Percentiles rank a stretch among this genome's conserved stretches.
Conservation (phyloP, 2,329 filamentous ascomycete genomes). For the Herpotrichia juniperi region DNA sequence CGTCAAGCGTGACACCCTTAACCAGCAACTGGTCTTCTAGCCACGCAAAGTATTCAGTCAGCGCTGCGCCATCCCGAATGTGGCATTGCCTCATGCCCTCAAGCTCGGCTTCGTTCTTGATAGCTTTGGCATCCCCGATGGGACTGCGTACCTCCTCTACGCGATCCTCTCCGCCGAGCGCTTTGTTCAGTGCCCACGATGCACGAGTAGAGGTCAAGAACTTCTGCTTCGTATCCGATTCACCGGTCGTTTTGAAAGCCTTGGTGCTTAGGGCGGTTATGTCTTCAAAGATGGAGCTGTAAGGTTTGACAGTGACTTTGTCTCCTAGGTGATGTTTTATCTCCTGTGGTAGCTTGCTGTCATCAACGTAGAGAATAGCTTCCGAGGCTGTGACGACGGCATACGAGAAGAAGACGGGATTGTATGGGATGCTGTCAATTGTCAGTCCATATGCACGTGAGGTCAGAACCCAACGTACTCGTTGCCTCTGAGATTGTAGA, state of each 20-base stretch:
- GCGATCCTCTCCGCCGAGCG: slow-evolving; percentile 81
- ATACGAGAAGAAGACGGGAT: slow-evolving; percentile 98
- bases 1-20: slow-evolving; percentile 77
- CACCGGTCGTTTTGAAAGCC: slow-evolving; percentile 39
- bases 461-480: slow-evolving; percentile 59
- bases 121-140: slow-evolving; percentile 86
- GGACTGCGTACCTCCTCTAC: slow-evolving; percentile 89
- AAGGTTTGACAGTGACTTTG: slow-evolving; percentile 78
- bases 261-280: slow-evolving; percentile 67
- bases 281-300: slow-evolving; percentile 80
- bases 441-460: slow-evolving; percentile 12
- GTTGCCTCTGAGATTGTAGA: slow-evolving; percentile 95
- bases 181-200: slow-evolving; percentile 89
- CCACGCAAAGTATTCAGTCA: slow-evolving; percentile 96
- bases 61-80: slow-evolving; percentile 86
- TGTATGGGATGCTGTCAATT: slow-evolving; percentile 77
- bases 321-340: slow-evolving; percentile 72
- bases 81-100: slow-evolving; percentile 95
- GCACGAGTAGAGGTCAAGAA: slow-evolving; percentile 87
- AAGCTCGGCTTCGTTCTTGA: slow-evolving; percentile 90
- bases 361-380: slow-evolving; percentile 84
- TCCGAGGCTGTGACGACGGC: slow-evolving; percentile 79
- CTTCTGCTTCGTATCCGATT: slow-evolving; percentile 57
- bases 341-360: slow-evolving; percentile 73
- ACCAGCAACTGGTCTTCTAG: slow-evolving; percentile 84